Conservation (phyloP, 2,329 filamentous ascomycete genomes). For the Arthrobotrys pseudoclavata region DNA sequence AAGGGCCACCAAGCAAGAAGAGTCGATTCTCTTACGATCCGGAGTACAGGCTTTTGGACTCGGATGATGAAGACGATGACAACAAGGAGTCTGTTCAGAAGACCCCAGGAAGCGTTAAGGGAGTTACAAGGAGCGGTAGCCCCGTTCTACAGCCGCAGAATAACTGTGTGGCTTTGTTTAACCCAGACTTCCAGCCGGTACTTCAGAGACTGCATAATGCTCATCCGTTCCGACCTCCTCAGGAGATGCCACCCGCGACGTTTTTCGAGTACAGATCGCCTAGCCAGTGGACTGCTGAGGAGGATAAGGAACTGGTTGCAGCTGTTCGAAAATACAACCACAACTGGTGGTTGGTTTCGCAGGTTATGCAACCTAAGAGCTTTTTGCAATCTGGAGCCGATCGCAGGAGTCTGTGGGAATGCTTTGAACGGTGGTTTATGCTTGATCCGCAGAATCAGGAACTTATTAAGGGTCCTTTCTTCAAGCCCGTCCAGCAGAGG, state of each 20-base stretch:
- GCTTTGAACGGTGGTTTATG: conserved; percentile 95
- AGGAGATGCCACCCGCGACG: conserved; percentile 90
- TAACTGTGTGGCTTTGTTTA: conserved; percentile 86
- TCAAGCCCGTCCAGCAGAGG: conserved; percentile 78
- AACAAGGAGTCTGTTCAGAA: conserved; percentile 62
- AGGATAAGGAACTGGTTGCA: conserved; percentile 88
- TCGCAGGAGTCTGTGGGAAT: conserved; percentile 95
- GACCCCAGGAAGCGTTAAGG: conserved; percentile 44
- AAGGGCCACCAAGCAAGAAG: conserved; percentile 78
- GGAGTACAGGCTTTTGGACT: conserved; percentile 69
- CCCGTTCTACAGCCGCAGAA: conserved; percentile 75
- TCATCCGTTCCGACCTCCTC: conserved; percentile 92
- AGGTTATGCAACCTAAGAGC: conserved; percentile 80
- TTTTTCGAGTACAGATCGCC: conserved; percentile 90
- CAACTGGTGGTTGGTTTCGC: conserved; percentile 96
- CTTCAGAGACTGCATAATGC: conserved; percentile 90
- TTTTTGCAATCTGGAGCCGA: conserved; percentile 87
- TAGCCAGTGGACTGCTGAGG: conserved; percentile 90
- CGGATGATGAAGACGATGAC: conserved; percentile 73
- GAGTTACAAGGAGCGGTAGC: conserved; percentile 60
- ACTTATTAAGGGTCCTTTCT: conserved; percentile 96
- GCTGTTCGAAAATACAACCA: conserved; percentile 94
- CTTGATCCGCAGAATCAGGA: conserved; percentile 91
- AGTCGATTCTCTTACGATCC: conserved; percentile 83
- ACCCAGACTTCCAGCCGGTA: conserved; percentile 88